These are phyloP conservation scores for Talaromyces sp. DNA, from an alignment of 2,329 filamentous ascomycete genomes.

Conservation along the genomic window DNA sequence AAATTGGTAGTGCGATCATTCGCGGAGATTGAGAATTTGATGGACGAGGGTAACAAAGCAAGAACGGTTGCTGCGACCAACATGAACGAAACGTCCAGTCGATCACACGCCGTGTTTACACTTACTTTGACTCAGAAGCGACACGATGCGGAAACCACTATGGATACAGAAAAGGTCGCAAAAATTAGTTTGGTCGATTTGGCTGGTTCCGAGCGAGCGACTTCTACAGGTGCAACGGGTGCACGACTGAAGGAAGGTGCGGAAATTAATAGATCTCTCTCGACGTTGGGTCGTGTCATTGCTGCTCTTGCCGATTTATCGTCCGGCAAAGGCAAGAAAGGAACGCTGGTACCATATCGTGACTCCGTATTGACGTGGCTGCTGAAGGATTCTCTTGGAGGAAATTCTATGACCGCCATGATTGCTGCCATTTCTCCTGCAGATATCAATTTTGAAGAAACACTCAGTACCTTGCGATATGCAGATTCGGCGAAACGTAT, in stretches of 20 bases:
- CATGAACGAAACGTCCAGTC: constrained; percentile 99
- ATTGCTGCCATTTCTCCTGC: constrained; percentile 98
- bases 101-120: constrained; percentile 97
- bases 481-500: constrained; percentile 97
- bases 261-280: constrained; percentile 96
- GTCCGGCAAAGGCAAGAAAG: constrained; percentile 73
- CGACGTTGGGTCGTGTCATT: constrained; percentile 95
- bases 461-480: constrained; percentile 89
- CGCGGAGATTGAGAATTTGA: constrained; percentile 91
- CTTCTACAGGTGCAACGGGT: constrained; percentile 93
- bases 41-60: constrained; percentile 99
- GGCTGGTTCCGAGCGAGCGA: constrained; percentile 94
- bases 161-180: constrained; percentile 96
- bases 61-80: constrained; percentile 97
- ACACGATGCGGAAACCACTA: constrained; percentile 85
- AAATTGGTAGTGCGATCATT: constrained; percentile 94
- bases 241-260: constrained; percentile 95
- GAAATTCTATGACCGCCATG: constrained; percentile 99
- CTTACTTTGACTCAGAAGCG: constrained; percentile 93
- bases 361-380: constrained; percentile 97
- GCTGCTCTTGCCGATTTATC: constrained; percentile 90
- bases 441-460: constrained; percentile 99
- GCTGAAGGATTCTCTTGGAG: constrained; percentile 91
- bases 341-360: constrained; percentile 85
- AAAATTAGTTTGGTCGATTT: constrained; percentile 98